These are phyloP conservation scores for Lentinula edodes DNA, from an alignment of 768 basidiomycete species.

Conservation along the genomic window DNA sequence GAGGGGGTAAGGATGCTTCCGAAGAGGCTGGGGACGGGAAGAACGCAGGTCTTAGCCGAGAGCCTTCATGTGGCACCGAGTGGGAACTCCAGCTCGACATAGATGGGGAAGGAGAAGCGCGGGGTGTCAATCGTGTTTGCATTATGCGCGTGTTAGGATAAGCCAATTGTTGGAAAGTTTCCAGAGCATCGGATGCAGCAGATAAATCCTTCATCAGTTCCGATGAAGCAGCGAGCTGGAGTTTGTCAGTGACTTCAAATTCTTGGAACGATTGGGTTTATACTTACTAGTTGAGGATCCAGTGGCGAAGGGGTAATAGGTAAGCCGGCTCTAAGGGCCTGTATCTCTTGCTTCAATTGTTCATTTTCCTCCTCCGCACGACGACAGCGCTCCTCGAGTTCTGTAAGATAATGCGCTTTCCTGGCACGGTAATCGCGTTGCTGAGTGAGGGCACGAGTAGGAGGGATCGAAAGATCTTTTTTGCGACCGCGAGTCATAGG, in stretches of 20 bases:
- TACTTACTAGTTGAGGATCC: constrained; percentile 24
- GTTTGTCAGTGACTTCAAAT: constrained; percentile 13
- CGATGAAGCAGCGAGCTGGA: constrained; percentile 23
- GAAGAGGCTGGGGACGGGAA: constrained; percentile 20
- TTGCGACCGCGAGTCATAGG: constrained; percentile 61
- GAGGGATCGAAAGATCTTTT: constrained; percentile 57
- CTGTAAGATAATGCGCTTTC: constrained; percentile 49
- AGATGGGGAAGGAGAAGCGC: constrained; percentile 12
- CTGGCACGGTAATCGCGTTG: constrained; percentile 64
- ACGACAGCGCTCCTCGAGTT: constrained; percentile 51
- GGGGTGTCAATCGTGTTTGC: background rate
- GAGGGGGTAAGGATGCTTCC: background rate
- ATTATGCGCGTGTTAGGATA: constrained; percentile 22
- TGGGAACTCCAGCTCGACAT: constrained; percentile 8
- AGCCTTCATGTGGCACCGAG: constrained; percentile 6
- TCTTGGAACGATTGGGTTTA: constrained; percentile 13
- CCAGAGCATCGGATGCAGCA: constrained; percentile 41
- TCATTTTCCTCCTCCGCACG: constrained; percentile 51
- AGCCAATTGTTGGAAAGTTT: constrained; percentile 46
- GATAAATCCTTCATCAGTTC: constrained; percentile 47
- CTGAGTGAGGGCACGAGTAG: constrained; percentile 52
- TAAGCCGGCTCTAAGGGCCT: constrained; percentile 33
- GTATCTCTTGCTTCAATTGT: constrained; percentile 43
- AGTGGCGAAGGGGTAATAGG: constrained; percentile 19
- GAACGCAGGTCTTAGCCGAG: constrained; percentile 17